phyloP scores from a whole-genome alignment of 2,329 filamentous ascomycete genomes.

The Tolypocladium tropicale region DNA sequence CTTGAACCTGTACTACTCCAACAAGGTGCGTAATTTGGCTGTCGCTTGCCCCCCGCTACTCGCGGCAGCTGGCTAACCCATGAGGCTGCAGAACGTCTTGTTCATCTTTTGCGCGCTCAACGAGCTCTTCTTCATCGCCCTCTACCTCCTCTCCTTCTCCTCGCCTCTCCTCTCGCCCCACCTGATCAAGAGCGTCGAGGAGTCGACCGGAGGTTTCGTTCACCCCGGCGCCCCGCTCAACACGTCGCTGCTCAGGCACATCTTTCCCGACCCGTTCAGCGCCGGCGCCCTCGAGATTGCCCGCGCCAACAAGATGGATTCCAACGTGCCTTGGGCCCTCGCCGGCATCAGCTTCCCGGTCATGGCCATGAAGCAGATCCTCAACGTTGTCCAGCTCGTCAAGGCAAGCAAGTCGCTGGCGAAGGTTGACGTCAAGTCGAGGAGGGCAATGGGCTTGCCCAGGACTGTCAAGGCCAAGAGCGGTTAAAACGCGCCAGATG shows the following conservation, averaged over 20 bases:
- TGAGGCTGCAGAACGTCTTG: slow-evolving; percentile 59
- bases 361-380: slow-evolving; percentile 85
- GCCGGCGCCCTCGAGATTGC: slow-evolving; percentile 88
- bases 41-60: not conserved
- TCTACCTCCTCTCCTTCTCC: slow-evolving; percentile 96
- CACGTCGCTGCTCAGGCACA: slow-evolving; percentile 57
- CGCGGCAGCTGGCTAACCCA: not conserved
- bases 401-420: slow-evolving; percentile 89
- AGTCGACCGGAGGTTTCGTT: slow-evolving; percentile 39
- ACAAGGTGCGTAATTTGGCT: slow-evolving; percentile 57
- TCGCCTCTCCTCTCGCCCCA: slow-evolving; percentile 82
- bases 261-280: slow-evolving; percentile 85
- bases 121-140: slow-evolving; percentile 94
- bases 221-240: slow-evolving; percentile 60
- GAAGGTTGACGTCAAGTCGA: slow-evolving; percentile 70
- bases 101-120: slow-evolving; percentile 87
- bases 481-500: slow-evolving; percentile 10
- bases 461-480: slow-evolving; percentile 30
- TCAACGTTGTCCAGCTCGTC: slow-evolving; percentile 89
- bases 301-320: slow-evolving; percentile 86
- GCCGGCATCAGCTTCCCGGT: slow-evolving; percentile 71
- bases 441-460: slow-evolving; percentile 43
- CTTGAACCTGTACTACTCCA: slow-evolving; percentile 92
- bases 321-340: slow-evolving; percentile 57
- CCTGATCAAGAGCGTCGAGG: slow-evolving; percentile 55